A percentile compares a stretch with the other conserved stretches of the same genome.
These are phyloP conservation scores for Fagopyrum homotropicum DNA, from an alignment of 148 eudicot genomes.

Conservation along the genomic window DNA sequence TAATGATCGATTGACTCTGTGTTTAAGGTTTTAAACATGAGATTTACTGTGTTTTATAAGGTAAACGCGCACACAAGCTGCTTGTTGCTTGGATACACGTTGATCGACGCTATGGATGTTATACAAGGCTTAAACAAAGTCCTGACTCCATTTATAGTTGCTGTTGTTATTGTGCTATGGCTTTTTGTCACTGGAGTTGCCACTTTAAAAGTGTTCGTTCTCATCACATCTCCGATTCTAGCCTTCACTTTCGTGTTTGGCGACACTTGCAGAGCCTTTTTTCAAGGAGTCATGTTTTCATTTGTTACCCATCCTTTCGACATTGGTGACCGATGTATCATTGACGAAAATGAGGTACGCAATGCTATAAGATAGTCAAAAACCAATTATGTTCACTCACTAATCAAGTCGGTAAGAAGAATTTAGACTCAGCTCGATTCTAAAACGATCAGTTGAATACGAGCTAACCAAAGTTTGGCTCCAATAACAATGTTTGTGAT, in stretches of 20 bases:
- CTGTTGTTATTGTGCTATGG: background rate
- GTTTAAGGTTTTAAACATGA: background rate
- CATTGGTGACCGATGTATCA: conserved; percentile 2
- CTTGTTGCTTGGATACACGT: conserved; percentile 3
- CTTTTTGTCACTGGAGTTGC: background rate
- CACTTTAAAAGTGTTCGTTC: background rate
- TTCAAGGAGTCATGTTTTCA: conserved; percentile 1
- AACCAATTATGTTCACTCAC: no score
- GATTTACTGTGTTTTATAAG: background rate
- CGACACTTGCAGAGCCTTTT: background rate
- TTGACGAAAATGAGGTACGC: background rate
- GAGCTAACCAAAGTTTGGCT: no score
- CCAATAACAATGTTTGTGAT: no score
- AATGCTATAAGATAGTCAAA: background rate
- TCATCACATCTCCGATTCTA: background rate
- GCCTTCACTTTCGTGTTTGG: conserved; percentile 8
- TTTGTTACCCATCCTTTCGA: background rate
- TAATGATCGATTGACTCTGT: background rate
- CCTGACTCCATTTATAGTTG: background rate
- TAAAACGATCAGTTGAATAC: no score
- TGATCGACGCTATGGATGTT: background rate
- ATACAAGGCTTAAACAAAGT: background rate
- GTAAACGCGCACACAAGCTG: background rate
- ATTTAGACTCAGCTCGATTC: no score
- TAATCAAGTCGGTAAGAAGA: no score